These are phyloP conservation scores for Fraxinus sp. DNA, from an alignment of 305 asterid genomes.

Conservation along the genomic window DNA sequence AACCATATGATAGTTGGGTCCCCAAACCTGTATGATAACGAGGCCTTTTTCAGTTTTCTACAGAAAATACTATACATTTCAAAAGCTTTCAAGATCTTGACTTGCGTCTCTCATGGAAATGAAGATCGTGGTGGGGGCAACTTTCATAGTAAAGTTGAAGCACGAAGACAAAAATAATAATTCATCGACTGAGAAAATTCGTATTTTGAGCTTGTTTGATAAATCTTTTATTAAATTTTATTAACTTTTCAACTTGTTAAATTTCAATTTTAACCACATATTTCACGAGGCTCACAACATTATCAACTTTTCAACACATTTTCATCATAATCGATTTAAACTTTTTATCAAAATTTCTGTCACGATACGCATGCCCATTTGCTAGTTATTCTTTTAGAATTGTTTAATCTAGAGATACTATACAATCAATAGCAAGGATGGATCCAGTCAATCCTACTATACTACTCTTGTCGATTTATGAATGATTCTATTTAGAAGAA, in stretches of 20 bases:
- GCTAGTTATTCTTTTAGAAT: background rate
- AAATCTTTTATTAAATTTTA: background rate
- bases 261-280: background rate
- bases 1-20: background rate
- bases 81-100: constrained; percentile 3
- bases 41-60: constrained; percentile 4
- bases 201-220: background rate
- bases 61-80: background rate
- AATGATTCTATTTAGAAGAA: background rate
- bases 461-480: background rate
- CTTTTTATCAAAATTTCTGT: background rate
- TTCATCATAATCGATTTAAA: background rate
- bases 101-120: background rate
- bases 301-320: background rate
- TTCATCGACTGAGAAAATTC: background rate
- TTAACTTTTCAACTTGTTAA: background rate
- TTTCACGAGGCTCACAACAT: background rate
- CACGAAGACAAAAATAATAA: background rate
- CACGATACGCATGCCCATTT: background rate
- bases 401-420: background rate
- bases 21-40: background rate
- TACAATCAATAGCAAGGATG: background rate
- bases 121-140: background rate
- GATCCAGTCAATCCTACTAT: background rate
- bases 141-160: background rate